Evolutionary conservation across 2,329 filamentous ascomycete genomes (phyloP).

Genomic region (Aphanocladium album): DNA sequence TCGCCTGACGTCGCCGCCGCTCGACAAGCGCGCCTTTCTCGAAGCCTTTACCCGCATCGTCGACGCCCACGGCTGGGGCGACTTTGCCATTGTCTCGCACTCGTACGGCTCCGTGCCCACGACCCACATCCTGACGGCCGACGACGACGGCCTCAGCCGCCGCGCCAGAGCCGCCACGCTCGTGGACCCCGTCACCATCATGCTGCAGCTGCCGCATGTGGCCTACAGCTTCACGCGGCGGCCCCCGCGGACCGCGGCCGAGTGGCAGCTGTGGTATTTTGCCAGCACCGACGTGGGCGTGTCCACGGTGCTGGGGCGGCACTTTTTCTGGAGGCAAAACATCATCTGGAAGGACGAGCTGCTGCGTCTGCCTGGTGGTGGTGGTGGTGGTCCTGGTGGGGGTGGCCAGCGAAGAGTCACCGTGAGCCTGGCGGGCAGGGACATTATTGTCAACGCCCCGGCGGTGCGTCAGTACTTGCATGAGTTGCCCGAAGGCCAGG

Average conservation of each 20-base stretch:
- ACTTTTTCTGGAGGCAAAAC: slow-evolving; percentile 70
- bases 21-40: slow-evolving; percentile 48
- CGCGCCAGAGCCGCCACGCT: slow-evolving; percentile 46
- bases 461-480: slow-evolving; percentile 53
- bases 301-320: slow-evolving; percentile 56
- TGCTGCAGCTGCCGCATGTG: slow-evolving; percentile 64
- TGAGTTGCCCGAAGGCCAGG: slow-evolving; percentile 16
- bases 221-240: slow-evolving; percentile 65
- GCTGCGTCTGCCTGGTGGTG: slow-evolving; percentile 20
- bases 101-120: slow-evolving; percentile 60
- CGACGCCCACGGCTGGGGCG: slow-evolving; percentile 49
- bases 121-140: slow-evolving; percentile 54
- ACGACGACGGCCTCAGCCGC: slow-evolving; percentile 33
- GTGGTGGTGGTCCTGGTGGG: too few relatives aligned
- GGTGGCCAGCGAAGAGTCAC: slow-evolving; percentile 44
- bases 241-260: slow-evolving; percentile 52
- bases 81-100: slow-evolving; percentile 57
- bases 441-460: slow-evolving; percentile 60
- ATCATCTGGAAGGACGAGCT: slow-evolving; percentile 66
- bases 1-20: slow-evolving; percentile 51
- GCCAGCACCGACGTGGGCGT: slow-evolving; percentile 63
- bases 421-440: slow-evolving; percentile 53
- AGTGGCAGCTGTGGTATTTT: slow-evolving; percentile 68
- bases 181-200: slow-evolving; percentile 59
- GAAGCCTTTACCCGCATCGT: slow-evolving; percentile 53